phyloP scores from a whole-genome alignment of 1,284 basidiomycete genomes.

The Ceratorhiza oryzae-sativae region DNA sequence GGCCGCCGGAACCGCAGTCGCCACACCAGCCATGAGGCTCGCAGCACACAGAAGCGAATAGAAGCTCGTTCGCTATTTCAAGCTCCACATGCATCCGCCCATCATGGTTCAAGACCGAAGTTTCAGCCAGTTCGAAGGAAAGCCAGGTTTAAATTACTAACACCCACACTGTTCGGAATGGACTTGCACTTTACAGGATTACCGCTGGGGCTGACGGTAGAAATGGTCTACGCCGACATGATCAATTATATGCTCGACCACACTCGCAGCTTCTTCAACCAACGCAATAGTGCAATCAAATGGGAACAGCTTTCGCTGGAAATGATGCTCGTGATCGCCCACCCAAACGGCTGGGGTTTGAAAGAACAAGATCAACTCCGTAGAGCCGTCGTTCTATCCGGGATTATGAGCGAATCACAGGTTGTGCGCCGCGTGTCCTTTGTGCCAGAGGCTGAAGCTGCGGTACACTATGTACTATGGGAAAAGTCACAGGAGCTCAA shows the following conservation, averaged over 20 bases:
- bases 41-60: neutral
- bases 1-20: constrained; percentile 4
- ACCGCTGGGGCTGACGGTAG: neutral
- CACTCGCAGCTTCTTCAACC: constrained; percentile 9
- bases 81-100: constrained; percentile 12
- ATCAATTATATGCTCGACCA: constrained; percentile 8
- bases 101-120: neutral
- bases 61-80: constrained; percentile 25
- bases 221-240: constrained; percentile 17
- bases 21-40: neutral
- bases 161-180: neutral
- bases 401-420: neutral
- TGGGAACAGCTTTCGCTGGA: neutral
- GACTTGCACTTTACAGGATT: neutral
- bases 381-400: neutral
- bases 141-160: neutral
- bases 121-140: constrained; percentile 5
- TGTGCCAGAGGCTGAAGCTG: constrained; percentile 17
- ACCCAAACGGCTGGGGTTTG: constrained; percentile 24
- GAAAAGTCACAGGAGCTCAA: constrained; percentile 8
- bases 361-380: constrained; percentile 1
- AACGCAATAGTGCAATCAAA: neutral
- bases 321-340: constrained; percentile 10
- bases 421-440: neutral
- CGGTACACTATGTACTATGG: constrained; percentile 23